Evolutionary conservation across 129 eudicot genomes (phyloP).

Genomic region (Lactuca saligna): DNA sequence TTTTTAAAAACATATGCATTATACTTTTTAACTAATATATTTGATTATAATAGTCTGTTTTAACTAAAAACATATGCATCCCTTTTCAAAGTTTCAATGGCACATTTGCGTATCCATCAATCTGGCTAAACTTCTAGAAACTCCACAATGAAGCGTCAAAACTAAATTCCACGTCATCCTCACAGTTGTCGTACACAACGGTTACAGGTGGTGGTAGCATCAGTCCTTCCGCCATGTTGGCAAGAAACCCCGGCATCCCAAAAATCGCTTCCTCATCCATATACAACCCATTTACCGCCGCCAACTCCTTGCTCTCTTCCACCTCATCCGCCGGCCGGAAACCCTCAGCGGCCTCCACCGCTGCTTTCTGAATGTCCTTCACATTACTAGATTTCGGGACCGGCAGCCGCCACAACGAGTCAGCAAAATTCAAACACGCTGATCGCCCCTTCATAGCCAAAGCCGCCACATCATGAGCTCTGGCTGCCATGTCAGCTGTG

Average conservation of each 20-base stretch:
- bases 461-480: conserved; percentile 91
- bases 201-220: conserved; percentile 62
- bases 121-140: conserved; percentile 22
- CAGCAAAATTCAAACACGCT: conserved; percentile 81
- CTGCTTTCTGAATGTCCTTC: conserved; percentile 78
- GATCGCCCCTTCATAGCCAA: conserved; percentile 61
- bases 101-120: background rate
- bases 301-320: conserved; percentile 2
- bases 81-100: background rate
- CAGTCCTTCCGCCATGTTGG: conserved; percentile 71
- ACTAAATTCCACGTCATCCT: conserved; percentile 44
- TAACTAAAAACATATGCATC: too few relatives aligned
- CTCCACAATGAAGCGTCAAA: conserved; percentile 55
- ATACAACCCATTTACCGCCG: conserved; percentile 23
- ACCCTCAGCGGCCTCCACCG: conserved; percentile 71
- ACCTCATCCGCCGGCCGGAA: conserved; percentile 39
- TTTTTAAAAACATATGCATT: too few relatives aligned
- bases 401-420: conserved; percentile 77
- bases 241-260: conserved; percentile 59
- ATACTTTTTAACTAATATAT: too few relatives aligned
- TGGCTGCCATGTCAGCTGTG: conserved; percentile 84
- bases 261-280: conserved; percentile 62
- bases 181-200: conserved; percentile 8
- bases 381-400: conserved; percentile 47
- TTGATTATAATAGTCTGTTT: background rate